Evolutionary conservation across 1,139 yeast genomes (phyloP), one percentile per base, ranked within the genome.

Genomic region (Saccharomyces hybrid): DNA sequence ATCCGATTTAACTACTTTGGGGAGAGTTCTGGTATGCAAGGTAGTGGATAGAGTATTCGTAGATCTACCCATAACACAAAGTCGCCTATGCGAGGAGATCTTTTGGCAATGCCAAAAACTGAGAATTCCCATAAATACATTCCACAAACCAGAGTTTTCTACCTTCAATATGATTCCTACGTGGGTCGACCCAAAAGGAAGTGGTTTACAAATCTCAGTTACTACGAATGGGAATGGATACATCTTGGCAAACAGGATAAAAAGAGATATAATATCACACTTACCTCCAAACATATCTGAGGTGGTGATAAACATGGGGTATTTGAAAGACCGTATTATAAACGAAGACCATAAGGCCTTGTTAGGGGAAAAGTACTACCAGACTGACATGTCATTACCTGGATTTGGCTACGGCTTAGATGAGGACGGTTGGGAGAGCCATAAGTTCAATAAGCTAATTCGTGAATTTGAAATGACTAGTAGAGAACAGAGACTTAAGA

Each of bases 221-320:
- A 83, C 95, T 7, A 91, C 98, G 0, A 80, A 83, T 42, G 96
- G 97, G 0, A 87, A 87, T 70, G 97, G 98, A 1, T 91, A 97
- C 71, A 82, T 89, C 57, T 74, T 91, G 54, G 96, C 97, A 0
- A 81, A 84, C 55, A 76, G 96, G 60, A 79, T 91, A 64, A 85
- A 83, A 63, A 74, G 98, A 57, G 96, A 88, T 61, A 73, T 89
- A 34, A 81, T 82, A 1, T 75, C 80, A 52, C 70, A 78, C 5
- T 73, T 91, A 48, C 97, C 98, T 0, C 60, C 75, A 2, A 81
- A 89, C 62, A 80, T 90, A 25, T 91, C 84, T 16, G 78, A 76
- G 25, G 81, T 88, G 2, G 86, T 96, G 62, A 70, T 73, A 27
- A 82, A 81, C 52, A 80, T 91, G 48, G 96, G 96, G 0, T 74